These are phyloP conservation scores for Craspedostauros australis DNA, from an alignment of 108 stramenopile species.

Conservation along the genomic window DNA sequence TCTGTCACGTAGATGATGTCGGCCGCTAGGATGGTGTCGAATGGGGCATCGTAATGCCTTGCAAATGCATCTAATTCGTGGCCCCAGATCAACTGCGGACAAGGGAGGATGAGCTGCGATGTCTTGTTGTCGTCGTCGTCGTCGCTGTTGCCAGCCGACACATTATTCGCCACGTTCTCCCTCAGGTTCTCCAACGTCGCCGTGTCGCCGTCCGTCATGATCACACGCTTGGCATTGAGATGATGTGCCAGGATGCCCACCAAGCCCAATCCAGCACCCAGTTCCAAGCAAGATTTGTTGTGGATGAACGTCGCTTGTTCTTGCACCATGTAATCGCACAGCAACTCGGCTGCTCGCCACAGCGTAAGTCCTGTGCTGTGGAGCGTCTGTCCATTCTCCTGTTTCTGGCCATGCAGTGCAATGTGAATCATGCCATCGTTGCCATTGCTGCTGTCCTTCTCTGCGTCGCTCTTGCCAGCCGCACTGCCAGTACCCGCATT, in stretches of 20 bases:
- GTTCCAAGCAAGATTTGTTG: too few relatives aligned
- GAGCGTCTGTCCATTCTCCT: slow-evolving; percentile 51
- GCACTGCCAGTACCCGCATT: too few relatives aligned
- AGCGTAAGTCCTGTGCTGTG: slow-evolving; percentile 71
- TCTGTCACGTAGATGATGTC: slow-evolving; percentile 21
- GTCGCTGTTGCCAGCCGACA: not conserved
- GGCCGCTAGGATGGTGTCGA: slow-evolving; percentile 44
- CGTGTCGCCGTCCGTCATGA: slow-evolving; percentile 60
- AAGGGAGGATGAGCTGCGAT: too few relatives aligned
- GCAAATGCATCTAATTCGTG: slow-evolving; percentile 5
- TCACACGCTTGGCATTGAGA: slow-evolving; percentile 15
- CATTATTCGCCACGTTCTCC: slow-evolving; percentile 34
- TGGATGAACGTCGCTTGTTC: slow-evolving; percentile 10
- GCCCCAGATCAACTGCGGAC: slow-evolving; percentile 75
- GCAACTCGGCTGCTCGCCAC: slow-evolving; percentile 61
- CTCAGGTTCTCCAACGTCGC: slow-evolving; percentile 39
- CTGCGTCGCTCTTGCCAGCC: too few relatives aligned
- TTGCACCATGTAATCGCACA: slow-evolving; percentile 57
- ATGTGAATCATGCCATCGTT: too few relatives aligned
- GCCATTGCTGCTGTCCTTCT: too few relatives aligned
- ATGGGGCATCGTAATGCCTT: slow-evolving; percentile 15
- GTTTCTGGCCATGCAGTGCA: slow-evolving; percentile 40
- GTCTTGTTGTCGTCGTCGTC: too few relatives aligned
- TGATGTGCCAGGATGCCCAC: slow-evolving; percentile 45
- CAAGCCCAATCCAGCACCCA: slow-evolving; percentile 38